phyloP scores from a whole-genome alignment of 768 basidiomycete genomes.

The Fomitopsis pulvina region DNA sequence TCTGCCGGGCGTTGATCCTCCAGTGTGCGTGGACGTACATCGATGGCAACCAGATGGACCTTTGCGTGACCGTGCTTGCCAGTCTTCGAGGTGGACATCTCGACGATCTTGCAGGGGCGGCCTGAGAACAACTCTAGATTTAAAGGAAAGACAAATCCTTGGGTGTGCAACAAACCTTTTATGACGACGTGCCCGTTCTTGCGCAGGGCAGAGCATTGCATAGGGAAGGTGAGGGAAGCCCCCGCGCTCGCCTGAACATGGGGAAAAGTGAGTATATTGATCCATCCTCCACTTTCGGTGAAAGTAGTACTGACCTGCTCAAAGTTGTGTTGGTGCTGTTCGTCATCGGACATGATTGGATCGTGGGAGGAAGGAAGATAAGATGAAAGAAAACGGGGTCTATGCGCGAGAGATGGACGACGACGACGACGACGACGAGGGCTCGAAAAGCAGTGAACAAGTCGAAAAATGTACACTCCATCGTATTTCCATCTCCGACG shows the following conservation, averaged over 20 bases:
- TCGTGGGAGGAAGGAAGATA: conserved; percentile 20
- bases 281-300: not conserved
- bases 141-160: not conserved
- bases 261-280: not conserved
- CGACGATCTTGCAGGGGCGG: conserved; percentile 97
- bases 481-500: conserved; percentile 37
- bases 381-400: conserved; percentile 24
- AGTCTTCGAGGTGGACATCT: conserved; percentile 99
- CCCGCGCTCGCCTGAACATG: conserved; percentile 54
- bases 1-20: not conserved
- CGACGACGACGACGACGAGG: conserved; percentile 16
- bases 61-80: conserved; percentile 99
- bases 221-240: conserved; percentile 75
- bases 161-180: conserved; percentile 47
- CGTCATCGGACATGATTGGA: conserved; percentile 81
- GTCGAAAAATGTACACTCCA: conserved; percentile 15
- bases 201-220: conserved; percentile 95
- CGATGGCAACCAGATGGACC: conserved; percentile 94
- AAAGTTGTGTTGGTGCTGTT: conserved; percentile 79
- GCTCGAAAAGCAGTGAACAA: not conserved
- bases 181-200: conserved; percentile 94
- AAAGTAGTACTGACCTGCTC: conserved; percentile 52
- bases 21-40: conserved; percentile 51
- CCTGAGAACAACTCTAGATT: conserved; percentile 29
- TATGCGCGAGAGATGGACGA: conserved; percentile 11